Conservation (phyloP, 768 basidiomycete genomes). For the Mycena latifolia region DNA sequence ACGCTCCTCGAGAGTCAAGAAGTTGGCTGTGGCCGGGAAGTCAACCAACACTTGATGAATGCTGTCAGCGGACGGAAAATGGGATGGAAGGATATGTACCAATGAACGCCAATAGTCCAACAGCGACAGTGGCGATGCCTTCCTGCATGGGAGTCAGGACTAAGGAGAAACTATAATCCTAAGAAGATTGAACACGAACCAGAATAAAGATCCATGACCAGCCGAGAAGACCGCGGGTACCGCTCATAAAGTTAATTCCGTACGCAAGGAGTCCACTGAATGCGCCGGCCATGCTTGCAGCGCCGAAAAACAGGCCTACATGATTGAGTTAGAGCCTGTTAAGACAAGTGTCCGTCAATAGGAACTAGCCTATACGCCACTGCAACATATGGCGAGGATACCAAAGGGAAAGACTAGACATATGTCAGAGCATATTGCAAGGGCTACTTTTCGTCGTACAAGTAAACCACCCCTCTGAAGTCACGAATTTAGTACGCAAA, state of each 20-base stretch:
- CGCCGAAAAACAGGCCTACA: constrained; percentile 65
- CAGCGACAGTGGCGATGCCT: constrained; percentile 69
- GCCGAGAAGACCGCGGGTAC: constrained; percentile 58
- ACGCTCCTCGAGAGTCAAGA: constrained; percentile 72
- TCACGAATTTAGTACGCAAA: neutral
- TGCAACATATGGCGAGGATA: constrained; percentile 75
- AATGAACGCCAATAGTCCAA: constrained; percentile 67
- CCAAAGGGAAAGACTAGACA: constrained; percentile 72
- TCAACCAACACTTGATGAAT: constrained; percentile 65
- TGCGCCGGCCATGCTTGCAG: constrained; percentile 73
- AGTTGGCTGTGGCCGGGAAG: constrained; percentile 68
- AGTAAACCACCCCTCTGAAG: constrained; percentile 71
- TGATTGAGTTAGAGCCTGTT: no score
- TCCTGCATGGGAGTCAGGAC: constrained; percentile 50
- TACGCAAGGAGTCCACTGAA: constrained; percentile 73
- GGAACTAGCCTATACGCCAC: constrained; percentile 59
- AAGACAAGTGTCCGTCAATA: no score
- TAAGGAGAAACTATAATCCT: neutral
- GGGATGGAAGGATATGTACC: constrained; percentile 44
- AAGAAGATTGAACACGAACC: neutral
- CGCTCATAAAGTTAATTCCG: constrained; percentile 66
- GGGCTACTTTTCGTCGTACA: constrained; percentile 52
- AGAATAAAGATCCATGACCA: constrained; percentile 76
- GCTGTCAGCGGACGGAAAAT: neutral
- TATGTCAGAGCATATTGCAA: neutral